Evolutionary conservation across 2,329 filamentous ascomycete genomes (phyloP).

Genomic region (Pseudogymnoascus sp.): DNA sequence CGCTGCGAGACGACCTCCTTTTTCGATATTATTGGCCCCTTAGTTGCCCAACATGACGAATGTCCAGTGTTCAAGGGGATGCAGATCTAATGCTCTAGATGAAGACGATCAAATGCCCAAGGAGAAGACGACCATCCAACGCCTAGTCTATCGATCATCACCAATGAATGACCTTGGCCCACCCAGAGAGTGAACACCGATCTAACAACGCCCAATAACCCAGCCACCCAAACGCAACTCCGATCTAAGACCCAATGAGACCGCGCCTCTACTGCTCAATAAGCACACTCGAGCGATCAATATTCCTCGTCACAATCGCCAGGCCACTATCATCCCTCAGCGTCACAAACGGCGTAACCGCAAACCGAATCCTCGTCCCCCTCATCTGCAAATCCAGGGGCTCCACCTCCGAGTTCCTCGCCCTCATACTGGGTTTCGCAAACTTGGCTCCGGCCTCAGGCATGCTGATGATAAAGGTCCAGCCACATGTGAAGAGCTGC

Average conservation of each 20-base stretch:
- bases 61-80: not conserved
- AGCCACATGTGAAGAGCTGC: slow-evolving; percentile 36
- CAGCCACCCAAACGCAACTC: not conserved
- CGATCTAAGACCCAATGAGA: not conserved
- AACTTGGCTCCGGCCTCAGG: slow-evolving; percentile 43
- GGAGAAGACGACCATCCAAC: not conserved
- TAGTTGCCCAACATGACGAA: not conserved
- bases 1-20: not conserved
- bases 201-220: not conserved
- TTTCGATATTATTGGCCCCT: not conserved
- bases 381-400: slow-evolving; percentile 39
- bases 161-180: too few relatives aligned
- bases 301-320: slow-evolving; percentile 3
- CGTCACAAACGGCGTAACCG: slow-evolving; percentile 47
- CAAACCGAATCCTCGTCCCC: slow-evolving; percentile 45
- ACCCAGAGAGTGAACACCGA: too few relatives aligned
- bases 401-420: slow-evolving; percentile 33
- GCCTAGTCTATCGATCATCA: not conserved
- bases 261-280: not conserved
- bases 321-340: slow-evolving; percentile 39
- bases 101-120: not conserved
- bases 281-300: not conserved
- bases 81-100: not conserved
- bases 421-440: slow-evolving; percentile 38
- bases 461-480: slow-evolving; percentile 40